Conservation (phyloP, 176 grass and related monocot species). For the Calamus simplicifolius region DNA sequence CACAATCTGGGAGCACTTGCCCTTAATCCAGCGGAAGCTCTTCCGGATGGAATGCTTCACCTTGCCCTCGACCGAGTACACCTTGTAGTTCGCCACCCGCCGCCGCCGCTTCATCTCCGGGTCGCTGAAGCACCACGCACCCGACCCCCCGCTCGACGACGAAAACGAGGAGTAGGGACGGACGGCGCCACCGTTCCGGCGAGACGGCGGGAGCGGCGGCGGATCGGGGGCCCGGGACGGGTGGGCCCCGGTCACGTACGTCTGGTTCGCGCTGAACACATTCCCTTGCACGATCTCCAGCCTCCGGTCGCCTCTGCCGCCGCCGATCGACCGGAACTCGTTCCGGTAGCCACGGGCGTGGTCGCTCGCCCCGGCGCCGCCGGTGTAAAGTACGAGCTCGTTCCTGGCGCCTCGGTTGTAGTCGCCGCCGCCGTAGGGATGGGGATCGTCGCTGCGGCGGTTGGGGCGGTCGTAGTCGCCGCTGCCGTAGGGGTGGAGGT, state of each 20-base stretch:
- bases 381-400: neutral
- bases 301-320: slow-evolving; percentile 19
- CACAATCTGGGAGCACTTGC: slow-evolving; percentile 69
- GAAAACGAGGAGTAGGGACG: no score
- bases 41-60: slow-evolving; percentile 60
- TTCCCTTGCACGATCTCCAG: slow-evolving; percentile 37
- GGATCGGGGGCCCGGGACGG: slow-evolving; percentile 3
- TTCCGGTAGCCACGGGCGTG: slow-evolving; percentile 36
- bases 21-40: slow-evolving; percentile 70
- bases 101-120: slow-evolving; percentile 73
- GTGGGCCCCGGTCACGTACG: slow-evolving; percentile 24
- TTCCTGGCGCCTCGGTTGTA: slow-evolving; percentile 30
- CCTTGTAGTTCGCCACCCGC: slow-evolving; percentile 79
- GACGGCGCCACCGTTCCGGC: slow-evolving; percentile 24
- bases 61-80: slow-evolving; percentile 76
- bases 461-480: slow-evolving; percentile 23
- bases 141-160: no score
- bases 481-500: slow-evolving; percentile 9
- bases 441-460: slow-evolving; percentile 30
- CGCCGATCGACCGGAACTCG: slow-evolving; percentile 13
- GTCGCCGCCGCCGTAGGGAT: neutral
- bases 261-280: slow-evolving; percentile 18
- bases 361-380: neutral
- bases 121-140: slow-evolving; percentile 81
- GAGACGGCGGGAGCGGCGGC: slow-evolving; percentile 23